These are phyloP conservation scores for Hypholoma sublateritium DNA, from an alignment of 768 basidiomycete species.

Conservation along the genomic window DNA sequence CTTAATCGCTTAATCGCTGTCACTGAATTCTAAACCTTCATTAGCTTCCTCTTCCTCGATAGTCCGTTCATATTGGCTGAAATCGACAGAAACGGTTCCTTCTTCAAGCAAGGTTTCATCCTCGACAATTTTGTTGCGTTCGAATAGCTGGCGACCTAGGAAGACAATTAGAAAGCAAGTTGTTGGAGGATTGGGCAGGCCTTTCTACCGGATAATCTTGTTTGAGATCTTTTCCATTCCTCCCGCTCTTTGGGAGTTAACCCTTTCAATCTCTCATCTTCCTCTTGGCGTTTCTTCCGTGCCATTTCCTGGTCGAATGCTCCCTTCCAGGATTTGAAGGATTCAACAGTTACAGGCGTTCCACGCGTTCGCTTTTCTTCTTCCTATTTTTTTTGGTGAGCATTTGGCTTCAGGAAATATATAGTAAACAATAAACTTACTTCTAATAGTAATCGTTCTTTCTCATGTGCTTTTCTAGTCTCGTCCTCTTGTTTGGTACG, in stretches of 20 bases:
- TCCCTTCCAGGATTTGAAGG: conserved; percentile 82
- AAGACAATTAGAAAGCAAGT: not conserved
- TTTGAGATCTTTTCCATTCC: conserved; percentile 66
- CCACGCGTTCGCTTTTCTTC: conserved; percentile 87
- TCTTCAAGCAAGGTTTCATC: conserved; percentile 86
- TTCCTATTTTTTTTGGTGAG: conserved; percentile 46
- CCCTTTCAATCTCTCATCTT: conserved; percentile 71
- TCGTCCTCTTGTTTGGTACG: conserved; percentile 54
- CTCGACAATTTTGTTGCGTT: conserved; percentile 73
- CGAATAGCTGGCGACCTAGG: conserved; percentile 92
- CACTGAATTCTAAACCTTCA: conserved; percentile 75
- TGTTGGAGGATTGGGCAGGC: not conserved
- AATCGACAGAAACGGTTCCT: conserved; percentile 82
- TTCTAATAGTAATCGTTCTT: conserved; percentile 73
- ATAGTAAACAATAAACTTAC: conserved; percentile 34
- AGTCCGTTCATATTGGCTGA: conserved; percentile 83
- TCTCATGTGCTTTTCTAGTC: conserved; percentile 67
- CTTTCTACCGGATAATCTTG: conserved; percentile 66
- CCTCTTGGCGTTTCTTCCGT: conserved; percentile 59
- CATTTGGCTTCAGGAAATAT: not conserved
- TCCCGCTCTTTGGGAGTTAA: conserved; percentile 82
- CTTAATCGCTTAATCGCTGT: conserved; percentile 74
- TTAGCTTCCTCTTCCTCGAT: conserved; percentile 64
- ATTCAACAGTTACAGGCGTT: conserved; percentile 84
- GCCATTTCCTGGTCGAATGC: conserved; percentile 74